These are phyloP conservation scores for Beauveria caledonica DNA, from an alignment of 2,329 filamentous ascomycete species.

Conservation along the genomic window DNA sequence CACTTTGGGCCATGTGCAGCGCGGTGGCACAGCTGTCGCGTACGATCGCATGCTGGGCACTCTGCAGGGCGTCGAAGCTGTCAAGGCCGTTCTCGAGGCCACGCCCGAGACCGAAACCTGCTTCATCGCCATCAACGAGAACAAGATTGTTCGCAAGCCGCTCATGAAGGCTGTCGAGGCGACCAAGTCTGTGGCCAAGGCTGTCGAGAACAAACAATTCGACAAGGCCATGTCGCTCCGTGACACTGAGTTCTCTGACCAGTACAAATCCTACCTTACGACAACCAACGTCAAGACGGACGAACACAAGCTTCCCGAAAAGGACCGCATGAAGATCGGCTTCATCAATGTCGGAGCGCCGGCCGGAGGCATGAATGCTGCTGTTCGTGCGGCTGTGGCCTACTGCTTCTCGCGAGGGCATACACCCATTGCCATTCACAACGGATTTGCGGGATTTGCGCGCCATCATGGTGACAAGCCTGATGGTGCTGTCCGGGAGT, in stretches of 20 bases:
- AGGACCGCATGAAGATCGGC: constrained; percentile 82
- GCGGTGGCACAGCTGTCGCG: constrained; percentile 83
- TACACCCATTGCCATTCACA: constrained; percentile 85
- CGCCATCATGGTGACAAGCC: constrained; percentile 83
- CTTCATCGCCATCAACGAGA: constrained; percentile 94
- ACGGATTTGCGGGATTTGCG: constrained; percentile 89
- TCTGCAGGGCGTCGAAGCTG: constrained; percentile 87
- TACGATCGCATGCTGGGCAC: constrained; percentile 93
- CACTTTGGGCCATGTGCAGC: constrained; percentile 92
- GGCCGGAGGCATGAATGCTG: constrained; percentile 96
- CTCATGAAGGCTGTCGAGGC: constrained; percentile 81
- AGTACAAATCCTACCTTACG: constrained; percentile 83
- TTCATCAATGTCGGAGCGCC: constrained; percentile 97
- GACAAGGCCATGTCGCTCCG: constrained; percentile 78
- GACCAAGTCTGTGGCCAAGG: constrained; percentile 75
- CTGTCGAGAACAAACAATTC: constrained; percentile 81
- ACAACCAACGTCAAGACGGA: constrained; percentile 77
- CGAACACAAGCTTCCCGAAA: constrained; percentile 56
- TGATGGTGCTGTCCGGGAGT: constrained; percentile 71
- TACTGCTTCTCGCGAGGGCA: constrained; percentile 92
- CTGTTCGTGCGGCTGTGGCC: constrained; percentile 83
- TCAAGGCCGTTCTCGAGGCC: constrained; percentile 82
- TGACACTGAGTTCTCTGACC: constrained; percentile 89
- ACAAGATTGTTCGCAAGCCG: constrained; percentile 89
- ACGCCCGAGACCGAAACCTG: constrained; percentile 84